Conservation (phyloP, 192 early-diverging fungal species). For the Linnemannia hyalina region DNA sequence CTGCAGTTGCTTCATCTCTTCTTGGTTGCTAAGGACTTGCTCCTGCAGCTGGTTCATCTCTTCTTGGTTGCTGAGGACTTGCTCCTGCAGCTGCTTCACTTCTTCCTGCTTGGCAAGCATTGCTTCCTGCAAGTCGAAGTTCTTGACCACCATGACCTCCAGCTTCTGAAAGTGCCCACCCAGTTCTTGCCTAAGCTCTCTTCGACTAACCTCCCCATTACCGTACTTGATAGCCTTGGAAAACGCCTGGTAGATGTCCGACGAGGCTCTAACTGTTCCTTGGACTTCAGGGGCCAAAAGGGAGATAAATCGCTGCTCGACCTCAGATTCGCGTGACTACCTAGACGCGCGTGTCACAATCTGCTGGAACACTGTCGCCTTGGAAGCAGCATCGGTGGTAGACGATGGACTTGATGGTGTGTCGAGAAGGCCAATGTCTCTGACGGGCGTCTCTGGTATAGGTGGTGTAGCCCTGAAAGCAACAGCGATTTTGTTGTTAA, state of each 20-base stretch:
- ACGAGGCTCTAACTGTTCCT: slow-evolving; percentile 4
- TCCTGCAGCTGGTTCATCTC: too few species aligned
- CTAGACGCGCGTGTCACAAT: background rate
- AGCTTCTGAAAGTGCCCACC: background rate
- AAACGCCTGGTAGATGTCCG: slow-evolving; percentile 1
- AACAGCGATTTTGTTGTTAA: background rate
- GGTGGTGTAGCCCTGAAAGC: background rate
- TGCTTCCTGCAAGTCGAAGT: background rate
- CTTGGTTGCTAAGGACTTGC: background rate
- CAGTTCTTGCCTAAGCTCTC: background rate
- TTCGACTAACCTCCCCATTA: background rate
- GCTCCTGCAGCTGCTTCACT: too few species aligned
- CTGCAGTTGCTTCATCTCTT: slow-evolving; percentile 20
- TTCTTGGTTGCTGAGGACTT: too few species aligned
- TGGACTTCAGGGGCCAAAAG: slow-evolving; percentile 3
- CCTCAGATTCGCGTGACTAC: background rate
- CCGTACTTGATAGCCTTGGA: background rate
- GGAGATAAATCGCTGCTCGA: slow-evolving; percentile 14
- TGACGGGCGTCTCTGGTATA: background rate
- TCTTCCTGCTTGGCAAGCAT: background rate
- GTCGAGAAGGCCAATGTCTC: background rate
- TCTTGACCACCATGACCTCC: background rate
- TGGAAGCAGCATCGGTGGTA: background rate
- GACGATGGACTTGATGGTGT: slow-evolving; percentile 1
- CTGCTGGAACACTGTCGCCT: background rate